A percentile compares a stretch with the other conserved stretches of the same genome.
phyloP scores from a whole-genome alignment of 768 basidiomycete species.

The Leccinum olivaceopallidum region DNA sequence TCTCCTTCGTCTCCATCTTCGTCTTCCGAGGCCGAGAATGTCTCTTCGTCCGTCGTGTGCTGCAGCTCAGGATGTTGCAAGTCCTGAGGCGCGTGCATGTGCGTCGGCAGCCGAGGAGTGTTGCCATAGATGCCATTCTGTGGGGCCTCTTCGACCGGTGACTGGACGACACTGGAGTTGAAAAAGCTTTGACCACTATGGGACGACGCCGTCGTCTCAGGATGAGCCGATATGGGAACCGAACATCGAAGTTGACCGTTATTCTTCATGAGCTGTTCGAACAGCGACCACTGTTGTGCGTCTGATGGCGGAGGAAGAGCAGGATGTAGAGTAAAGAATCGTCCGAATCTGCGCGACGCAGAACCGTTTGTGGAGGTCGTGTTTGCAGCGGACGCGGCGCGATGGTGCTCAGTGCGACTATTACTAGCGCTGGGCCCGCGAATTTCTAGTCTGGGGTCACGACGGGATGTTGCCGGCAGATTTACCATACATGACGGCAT shows the following conservation, averaged over 20 bases:
- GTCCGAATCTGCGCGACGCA: conserved; percentile 15
- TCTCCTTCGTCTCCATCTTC: conserved; percentile 8
- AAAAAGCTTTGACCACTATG: background rate
- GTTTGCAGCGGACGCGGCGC: background rate
- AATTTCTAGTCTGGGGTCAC: background rate
- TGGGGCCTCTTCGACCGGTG: conserved; percentile 1
- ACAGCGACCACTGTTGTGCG: conserved; percentile 60
- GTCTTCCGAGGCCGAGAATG: conserved; percentile 15
- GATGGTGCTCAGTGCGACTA: background rate
- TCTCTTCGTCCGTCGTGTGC: conserved; percentile 11
- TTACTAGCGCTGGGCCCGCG: background rate
- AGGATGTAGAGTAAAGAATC: conserved; percentile 7
- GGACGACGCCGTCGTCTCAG: background rate
- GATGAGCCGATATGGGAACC: background rate
- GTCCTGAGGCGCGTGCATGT: background rate
- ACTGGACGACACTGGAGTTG: conserved; percentile 1
- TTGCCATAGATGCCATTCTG: background rate
- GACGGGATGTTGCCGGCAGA: conserved; percentile 1
- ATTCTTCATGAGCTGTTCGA: conserved; percentile 72
- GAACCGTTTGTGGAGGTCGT: conserved; percentile 11
- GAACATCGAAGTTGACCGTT: conserved; percentile 43
- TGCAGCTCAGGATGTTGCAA: background rate
- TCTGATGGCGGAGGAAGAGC: conserved; percentile 15
- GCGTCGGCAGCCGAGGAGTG: background rate
- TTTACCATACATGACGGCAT: conserved; percentile 17